A percentile compares a stretch with the other conserved stretches of the same genome.
Evolutionary conservation across 108 stramenopile genomes (phyloP).

Genomic region (Cylindrotheca closterium): DNA sequence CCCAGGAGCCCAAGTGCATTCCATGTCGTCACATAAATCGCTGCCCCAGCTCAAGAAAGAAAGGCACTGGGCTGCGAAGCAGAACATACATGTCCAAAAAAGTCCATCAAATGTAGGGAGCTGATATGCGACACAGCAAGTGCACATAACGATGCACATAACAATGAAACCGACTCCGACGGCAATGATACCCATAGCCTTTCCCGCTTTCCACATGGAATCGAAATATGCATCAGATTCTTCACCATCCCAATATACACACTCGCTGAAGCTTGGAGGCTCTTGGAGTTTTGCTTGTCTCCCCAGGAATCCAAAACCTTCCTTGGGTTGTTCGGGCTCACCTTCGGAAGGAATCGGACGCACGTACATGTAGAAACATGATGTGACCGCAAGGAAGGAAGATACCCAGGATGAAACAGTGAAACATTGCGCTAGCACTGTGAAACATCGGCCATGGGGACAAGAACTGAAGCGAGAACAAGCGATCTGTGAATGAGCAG

Average conservation of each 20-base stretch:
- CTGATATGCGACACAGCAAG: constrained; percentile 37
- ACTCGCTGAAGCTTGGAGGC: constrained; percentile 16
- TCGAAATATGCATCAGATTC: constrained; percentile 31
- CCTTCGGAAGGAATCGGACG: constrained; percentile 36
- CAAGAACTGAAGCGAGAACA: constrained; percentile 15
- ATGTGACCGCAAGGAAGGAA: constrained; percentile 9
- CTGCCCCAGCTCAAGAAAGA: constrained; percentile 39
- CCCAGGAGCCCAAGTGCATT: constrained; percentile 36
- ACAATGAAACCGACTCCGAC: constrained; percentile 24
- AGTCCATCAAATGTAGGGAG: constrained; percentile 33
- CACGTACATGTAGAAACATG: constrained; percentile 34
- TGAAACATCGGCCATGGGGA: constrained; percentile 45
- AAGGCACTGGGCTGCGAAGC: constrained; percentile 28
- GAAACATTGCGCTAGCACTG: constrained; percentile 32
- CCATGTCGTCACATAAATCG: constrained; percentile 25
- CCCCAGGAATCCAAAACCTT: constrained; percentile 34
- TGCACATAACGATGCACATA: constrained; percentile 27
- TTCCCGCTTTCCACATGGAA: constrained; percentile 34
- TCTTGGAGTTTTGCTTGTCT: constrained; percentile 23
- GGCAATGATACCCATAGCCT: constrained; percentile 29
- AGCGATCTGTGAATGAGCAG: not conserved
- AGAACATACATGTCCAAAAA: constrained; percentile 41
- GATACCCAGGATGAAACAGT: constrained; percentile 22
- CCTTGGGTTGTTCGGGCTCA: constrained; percentile 21
- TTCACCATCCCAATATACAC: constrained; percentile 20